phyloP scores from a whole-genome alignment of 345 rosid genomes.

The Linum tenue region DNA sequence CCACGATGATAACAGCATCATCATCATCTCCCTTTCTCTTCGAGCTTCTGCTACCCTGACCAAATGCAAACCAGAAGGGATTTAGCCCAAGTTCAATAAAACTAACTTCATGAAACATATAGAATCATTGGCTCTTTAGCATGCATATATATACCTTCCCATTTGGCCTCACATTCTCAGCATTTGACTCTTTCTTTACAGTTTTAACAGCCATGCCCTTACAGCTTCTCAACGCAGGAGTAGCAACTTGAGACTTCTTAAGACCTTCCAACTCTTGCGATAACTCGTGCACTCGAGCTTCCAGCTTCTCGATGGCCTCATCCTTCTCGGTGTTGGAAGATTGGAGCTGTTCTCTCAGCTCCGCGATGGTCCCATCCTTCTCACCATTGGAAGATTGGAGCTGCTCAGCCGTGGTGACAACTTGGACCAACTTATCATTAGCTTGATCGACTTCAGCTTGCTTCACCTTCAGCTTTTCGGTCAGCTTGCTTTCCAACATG shows the following conservation, averaged over 20 bases:
- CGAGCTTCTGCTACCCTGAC: conserved; percentile 39
- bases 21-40: conserved; percentile 46
- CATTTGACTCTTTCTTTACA: conserved; percentile 35
- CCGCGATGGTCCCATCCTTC: conserved; percentile 52
- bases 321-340: conserved; percentile 38
- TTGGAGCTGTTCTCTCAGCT: conserved; percentile 17
- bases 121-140: not conserved
- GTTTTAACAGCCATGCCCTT: conserved; percentile 13
- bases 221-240: conserved; percentile 41
- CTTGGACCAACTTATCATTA: conserved; percentile 42
- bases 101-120: not conserved
- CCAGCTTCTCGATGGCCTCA: conserved; percentile 30
- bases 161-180: conserved; percentile 1
- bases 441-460: conserved; percentile 45
- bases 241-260: conserved; percentile 34
- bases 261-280: conserved; percentile 40
- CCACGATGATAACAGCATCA: conserved; percentile 19
- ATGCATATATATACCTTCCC: too few relatives aligned
- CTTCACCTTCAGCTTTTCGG: conserved; percentile 43
- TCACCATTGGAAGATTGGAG: conserved; percentile 45
- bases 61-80: conserved; percentile 5
- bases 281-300: conserved; percentile 37
- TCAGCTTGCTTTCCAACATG: conserved; percentile 38
- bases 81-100: not conserved
- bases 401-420: conserved; percentile 46